These are phyloP conservation scores for Chlamydomonas schloesseri DNA, from an alignment of 139 green algal species.

Conservation along the genomic window DNA sequence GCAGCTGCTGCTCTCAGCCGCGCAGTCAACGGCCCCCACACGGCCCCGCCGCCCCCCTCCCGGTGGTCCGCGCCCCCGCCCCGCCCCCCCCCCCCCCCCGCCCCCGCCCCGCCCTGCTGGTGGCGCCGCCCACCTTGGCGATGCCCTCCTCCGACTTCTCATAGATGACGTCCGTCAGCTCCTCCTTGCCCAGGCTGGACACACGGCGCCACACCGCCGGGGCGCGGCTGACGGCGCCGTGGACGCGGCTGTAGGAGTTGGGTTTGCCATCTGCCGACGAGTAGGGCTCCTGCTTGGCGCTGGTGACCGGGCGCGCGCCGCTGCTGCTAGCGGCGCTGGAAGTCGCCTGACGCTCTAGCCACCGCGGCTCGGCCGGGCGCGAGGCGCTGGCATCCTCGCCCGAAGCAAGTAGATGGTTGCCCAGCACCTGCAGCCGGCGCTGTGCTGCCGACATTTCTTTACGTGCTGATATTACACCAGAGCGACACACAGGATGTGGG, in stretches of 20 bases:
- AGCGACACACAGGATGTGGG: no score
- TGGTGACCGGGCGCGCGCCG: background rate
- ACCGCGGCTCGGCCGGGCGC: no score
- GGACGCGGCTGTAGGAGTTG: constrained; percentile 80
- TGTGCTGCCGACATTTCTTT: constrained; percentile 1
- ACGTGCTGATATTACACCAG: background rate
- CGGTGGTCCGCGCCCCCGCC: no score
- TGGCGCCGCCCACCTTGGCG: constrained; percentile 81
- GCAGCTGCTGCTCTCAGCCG: no score
- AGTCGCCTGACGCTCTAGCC: no score
- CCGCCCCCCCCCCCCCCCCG: no score
- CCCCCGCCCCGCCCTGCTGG: background rate
- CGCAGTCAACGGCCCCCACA: no score
- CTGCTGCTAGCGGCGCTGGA: background rate
- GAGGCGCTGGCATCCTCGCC: background rate
- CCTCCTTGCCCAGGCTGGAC: constrained; percentile 59
- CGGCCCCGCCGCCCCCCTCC: no score
- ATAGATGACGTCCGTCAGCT: constrained; percentile 88
- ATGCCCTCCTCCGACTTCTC: constrained; percentile 92
- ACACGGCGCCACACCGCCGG: constrained; percentile 74
- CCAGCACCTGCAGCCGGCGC: constrained; percentile 11
- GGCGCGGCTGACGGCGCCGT: constrained; percentile 78
- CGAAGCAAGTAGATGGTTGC: constrained; percentile 9
- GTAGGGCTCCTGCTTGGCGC: constrained; percentile 16
- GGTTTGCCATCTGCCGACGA: constrained; percentile 51